Evolutionary conservation across 345 rosid species (phyloP).

Genomic region (Xanthoceras sorbifolium): DNA sequence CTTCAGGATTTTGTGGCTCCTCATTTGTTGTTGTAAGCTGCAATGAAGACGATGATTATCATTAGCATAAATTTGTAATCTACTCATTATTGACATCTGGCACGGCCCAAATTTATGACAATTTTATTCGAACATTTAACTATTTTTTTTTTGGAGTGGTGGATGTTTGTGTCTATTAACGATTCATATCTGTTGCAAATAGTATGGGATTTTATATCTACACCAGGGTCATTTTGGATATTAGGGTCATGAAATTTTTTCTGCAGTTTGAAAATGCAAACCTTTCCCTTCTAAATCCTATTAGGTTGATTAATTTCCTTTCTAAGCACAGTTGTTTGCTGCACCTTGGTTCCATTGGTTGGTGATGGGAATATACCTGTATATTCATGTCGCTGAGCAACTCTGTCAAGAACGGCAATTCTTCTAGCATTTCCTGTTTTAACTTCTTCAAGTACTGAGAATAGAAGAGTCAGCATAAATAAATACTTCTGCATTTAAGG

Average conservation of each 20-base stretch:
- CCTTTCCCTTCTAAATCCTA: background rate
- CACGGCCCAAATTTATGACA: background rate
- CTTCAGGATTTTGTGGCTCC: conserved; percentile 38
- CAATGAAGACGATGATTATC: conserved; percentile 25
- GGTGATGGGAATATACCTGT: conserved; percentile 49
- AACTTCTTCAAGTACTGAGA: conserved; percentile 62
- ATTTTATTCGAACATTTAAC: background rate
- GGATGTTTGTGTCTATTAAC: background rate
- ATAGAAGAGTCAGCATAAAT: conserved; percentile 16
- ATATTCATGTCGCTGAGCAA: conserved; percentile 44
- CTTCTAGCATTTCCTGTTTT: conserved; percentile 55
- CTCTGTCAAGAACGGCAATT: conserved; percentile 59
- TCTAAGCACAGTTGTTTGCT: background rate
- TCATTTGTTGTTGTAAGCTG: conserved; percentile 51
- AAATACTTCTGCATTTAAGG: background rate
- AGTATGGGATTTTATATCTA: background rate
- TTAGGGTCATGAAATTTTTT: conserved; percentile 9
- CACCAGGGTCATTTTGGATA: background rate
- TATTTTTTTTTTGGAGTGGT: background rate
- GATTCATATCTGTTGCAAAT: background rate
- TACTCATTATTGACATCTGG: background rate
- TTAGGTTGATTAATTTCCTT: conserved; percentile 1
- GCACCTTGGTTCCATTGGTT: background rate
- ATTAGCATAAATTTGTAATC: background rate
- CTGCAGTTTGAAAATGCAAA: background rate